Evolutionary conservation across 1,284 basidiomycete genomes (phyloP).

Genomic region (Chondrostereum purpureum): DNA sequence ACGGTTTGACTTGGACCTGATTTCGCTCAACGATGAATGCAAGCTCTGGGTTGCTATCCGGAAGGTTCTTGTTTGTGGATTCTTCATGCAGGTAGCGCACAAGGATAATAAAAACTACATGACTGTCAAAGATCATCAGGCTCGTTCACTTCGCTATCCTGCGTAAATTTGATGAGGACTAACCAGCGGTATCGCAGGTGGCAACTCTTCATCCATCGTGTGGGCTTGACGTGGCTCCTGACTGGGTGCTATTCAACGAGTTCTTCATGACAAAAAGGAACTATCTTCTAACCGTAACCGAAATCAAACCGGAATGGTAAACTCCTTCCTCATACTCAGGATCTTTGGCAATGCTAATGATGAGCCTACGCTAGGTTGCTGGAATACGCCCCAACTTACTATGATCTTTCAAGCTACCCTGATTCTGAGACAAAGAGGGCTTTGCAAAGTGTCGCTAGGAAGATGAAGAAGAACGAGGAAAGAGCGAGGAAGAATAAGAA

Average conservation of each 20-base stretch:
- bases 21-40: constrained; percentile 72
- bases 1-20: constrained; percentile 73
- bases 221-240: constrained; percentile 84
- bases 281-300: constrained; percentile 89
- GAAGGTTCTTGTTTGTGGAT: constrained; percentile 84
- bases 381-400: constrained; percentile 79
- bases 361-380: constrained; percentile 53
- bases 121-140: constrained; percentile 92
- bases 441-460: constrained; percentile 42
- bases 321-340: constrained; percentile 15
- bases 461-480: constrained; percentile 21
- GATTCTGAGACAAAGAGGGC: constrained; percentile 73
- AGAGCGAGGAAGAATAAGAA: too few relatives aligned
- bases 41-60: constrained; percentile 79
- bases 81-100: constrained; percentile 98
- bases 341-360: background rate
- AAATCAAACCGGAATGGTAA: constrained; percentile 85
- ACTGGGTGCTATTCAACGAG: constrained; percentile 97
- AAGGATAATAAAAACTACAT: constrained; percentile 85
- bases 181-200: constrained; percentile 37
- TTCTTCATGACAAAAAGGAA: constrained; percentile 88
- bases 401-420: constrained; percentile 60
- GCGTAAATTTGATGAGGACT: background rate
- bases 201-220: constrained; percentile 91
- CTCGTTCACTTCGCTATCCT: constrained; percentile 20